A percentile compares a stretch with the other conserved stretches of the same genome.
Conservation (phyloP, 768 basidiomycete species). For the Hortiboletus flavorubellus region DNA sequence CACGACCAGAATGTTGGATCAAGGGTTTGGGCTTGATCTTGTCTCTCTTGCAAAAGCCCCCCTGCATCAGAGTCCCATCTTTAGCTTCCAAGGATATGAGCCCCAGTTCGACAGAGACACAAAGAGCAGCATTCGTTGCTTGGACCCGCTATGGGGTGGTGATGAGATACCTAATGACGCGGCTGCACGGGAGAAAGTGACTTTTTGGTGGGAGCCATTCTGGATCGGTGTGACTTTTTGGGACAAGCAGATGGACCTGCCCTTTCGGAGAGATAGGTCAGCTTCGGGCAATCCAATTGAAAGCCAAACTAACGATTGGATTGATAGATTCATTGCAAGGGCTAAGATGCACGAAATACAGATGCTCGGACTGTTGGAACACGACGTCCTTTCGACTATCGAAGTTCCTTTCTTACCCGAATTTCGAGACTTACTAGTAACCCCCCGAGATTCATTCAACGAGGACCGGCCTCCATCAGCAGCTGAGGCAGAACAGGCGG, state of each 20-base stretch:
- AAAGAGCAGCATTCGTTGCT: constrained; percentile 43
- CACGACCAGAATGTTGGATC: constrained; percentile 89
- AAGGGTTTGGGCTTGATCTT: constrained; percentile 87
- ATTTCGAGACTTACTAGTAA: constrained; percentile 29
- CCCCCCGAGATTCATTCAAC: constrained; percentile 32
- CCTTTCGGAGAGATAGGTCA: constrained; percentile 75
- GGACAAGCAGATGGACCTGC: constrained; percentile 85
- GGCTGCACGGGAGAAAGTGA: constrained; percentile 44
- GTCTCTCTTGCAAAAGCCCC: constrained; percentile 89
- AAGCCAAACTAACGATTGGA: background rate
- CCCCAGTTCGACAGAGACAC: constrained; percentile 50
- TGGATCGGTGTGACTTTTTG: constrained; percentile 81
- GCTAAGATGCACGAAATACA: constrained; percentile 98
- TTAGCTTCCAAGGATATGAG: constrained; percentile 76
- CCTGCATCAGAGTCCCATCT: constrained; percentile 89
- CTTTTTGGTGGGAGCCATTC: constrained; percentile 90
- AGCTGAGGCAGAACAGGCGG: constrained; percentile 69
- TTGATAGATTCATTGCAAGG: constrained; percentile 77
- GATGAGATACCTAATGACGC: constrained; percentile 43
- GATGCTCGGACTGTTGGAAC: constrained; percentile 88
- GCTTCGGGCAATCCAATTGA: background rate
- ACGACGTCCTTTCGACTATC: constrained; percentile 87
- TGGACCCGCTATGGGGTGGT: constrained; percentile 76
- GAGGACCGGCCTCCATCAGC: constrained; percentile 41
- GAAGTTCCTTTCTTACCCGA: constrained; percentile 77